Conservation (phyloP, 768 basidiomycete species). For the Rhodocollybia butyracea region DNA sequence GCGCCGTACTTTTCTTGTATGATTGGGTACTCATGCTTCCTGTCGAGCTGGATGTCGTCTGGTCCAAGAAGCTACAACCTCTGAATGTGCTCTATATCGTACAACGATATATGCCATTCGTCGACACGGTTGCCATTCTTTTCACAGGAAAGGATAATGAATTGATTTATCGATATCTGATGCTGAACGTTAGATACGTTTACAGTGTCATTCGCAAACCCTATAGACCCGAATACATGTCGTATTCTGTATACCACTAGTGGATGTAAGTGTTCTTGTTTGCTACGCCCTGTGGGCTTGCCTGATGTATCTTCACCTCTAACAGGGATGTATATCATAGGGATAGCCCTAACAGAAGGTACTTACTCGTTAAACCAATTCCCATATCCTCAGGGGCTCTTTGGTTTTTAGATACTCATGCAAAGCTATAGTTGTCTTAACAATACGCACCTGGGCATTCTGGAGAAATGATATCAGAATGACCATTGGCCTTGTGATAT, state of each 20-base stretch:
- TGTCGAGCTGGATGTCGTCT: neutral
- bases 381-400: neutral
- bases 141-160: too few species aligned
- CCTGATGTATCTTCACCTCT: neutral
- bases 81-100: conserved; percentile 10
- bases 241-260: neutral
- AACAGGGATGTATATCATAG: conserved; percentile 11
- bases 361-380: neutral
- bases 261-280: neutral
- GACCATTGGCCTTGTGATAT: conserved; percentile 3
- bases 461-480: conserved; percentile 9
- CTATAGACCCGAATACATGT: neutral
- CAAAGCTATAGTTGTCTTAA: conserved; percentile 11
- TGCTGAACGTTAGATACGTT: too few species aligned
- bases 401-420: neutral
- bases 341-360: conserved; percentile 14
- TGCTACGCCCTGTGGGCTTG: too few species aligned
- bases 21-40: too few species aligned
- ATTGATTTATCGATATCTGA: too few species aligned
- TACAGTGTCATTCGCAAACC: conserved; percentile 1
- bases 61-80: neutral
- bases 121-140: conserved; percentile 5
- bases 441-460: conserved; percentile 13
- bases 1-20: neutral
- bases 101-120: too few species aligned